Evolutionary conservation across 805 yeast genomes (phyloP), one percentile per base, ranked within the genome.

Genomic region (Zygosaccharomyces rouxii): DNA sequence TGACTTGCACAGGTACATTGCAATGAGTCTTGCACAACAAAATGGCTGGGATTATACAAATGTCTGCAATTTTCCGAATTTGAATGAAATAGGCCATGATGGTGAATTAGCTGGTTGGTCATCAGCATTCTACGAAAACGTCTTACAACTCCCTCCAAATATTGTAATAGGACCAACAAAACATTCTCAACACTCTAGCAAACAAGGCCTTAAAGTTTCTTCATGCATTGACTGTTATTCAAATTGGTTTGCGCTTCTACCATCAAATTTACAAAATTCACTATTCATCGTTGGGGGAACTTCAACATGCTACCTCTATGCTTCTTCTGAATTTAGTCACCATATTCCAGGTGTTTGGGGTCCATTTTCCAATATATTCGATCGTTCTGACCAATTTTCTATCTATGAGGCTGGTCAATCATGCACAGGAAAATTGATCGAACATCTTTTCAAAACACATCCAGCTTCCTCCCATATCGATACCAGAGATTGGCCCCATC

Each of bases 221-320:
- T 83, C 84, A 14, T 76, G 81, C 31, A 80, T 80, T 31, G 85
- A 81, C 56, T 77, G 84, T 47, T 80, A 81, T 56, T 76, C 79
- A 1, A 77, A 82, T 2, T 78, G 79, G 77, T 57, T 78, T 11
- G 66, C 77, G 0, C 64, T 73, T 1, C 62, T 69, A 29, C 64
- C 69, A 2, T 31, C 51, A 2, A 30, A 49, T 4, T 46, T 60
- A 1, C 51, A 53, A 6, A 45, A 54, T 5, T 56, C 71, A 4
- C 53, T 80, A 21, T 68, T 77, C 1, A 71, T 79, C 75, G 76
- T 79, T 5, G 86, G 84, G 1, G 85, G 85, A 0, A 81, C 85
- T 0, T 78, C 83, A 5, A 79, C 84, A 0, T 81, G 86, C 52
- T 79, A 70, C 51, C 52, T 79, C 11, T 55, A 67, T 10, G 67